Conservation (phyloP, 805 yeast genomes). For the Kuraishia molischiana region DNA sequence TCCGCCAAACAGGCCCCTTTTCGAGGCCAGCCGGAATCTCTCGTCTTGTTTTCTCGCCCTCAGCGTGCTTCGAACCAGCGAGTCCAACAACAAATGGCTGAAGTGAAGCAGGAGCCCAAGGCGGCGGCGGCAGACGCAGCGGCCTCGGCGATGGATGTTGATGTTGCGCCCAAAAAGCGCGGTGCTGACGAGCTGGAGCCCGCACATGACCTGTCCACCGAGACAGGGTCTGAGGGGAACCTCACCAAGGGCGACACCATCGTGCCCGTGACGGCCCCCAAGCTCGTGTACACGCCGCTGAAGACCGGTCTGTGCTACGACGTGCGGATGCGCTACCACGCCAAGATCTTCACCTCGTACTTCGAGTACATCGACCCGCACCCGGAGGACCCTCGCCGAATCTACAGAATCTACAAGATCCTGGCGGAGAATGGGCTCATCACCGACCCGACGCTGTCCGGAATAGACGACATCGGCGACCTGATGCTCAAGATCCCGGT, state of each 20-base stretch:
- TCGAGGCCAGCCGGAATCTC: too few relatives aligned
- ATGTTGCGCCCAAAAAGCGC: background rate
- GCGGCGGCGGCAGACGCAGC: too few relatives aligned
- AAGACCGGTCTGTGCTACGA: conserved; percentile 95
- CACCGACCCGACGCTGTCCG: conserved; percentile 65
- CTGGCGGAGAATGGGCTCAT: conserved; percentile 91
- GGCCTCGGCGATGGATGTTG: background rate
- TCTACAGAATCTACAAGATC: conserved; percentile 85
- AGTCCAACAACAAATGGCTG: too few relatives aligned
- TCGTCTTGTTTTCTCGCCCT: too few relatives aligned
- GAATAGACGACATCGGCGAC: conserved; percentile 69
- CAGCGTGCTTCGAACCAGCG: too few relatives aligned
- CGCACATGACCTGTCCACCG: background rate
- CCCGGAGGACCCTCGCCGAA: conserved; percentile 97
- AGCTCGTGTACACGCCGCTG: conserved; percentile 58
- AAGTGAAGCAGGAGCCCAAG: too few relatives aligned
- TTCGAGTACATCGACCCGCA: conserved; percentile 96
- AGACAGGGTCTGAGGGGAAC: background rate
- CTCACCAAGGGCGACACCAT: conserved; percentile 13
- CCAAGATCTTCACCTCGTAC: conserved; percentile 84
- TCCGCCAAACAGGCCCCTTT: too few relatives aligned
- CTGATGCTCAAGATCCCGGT: conserved; percentile 84
- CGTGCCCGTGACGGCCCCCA: conserved; percentile 56
- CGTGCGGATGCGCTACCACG: conserved; percentile 95
- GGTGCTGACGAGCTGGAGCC: background rate